Percentiles rank a stretch among this genome's conserved stretches.
These are phyloP conservation scores for Pseudoturritis turrita DNA, from an alignment of 345 rosid genomes.

Conservation along the genomic window DNA sequence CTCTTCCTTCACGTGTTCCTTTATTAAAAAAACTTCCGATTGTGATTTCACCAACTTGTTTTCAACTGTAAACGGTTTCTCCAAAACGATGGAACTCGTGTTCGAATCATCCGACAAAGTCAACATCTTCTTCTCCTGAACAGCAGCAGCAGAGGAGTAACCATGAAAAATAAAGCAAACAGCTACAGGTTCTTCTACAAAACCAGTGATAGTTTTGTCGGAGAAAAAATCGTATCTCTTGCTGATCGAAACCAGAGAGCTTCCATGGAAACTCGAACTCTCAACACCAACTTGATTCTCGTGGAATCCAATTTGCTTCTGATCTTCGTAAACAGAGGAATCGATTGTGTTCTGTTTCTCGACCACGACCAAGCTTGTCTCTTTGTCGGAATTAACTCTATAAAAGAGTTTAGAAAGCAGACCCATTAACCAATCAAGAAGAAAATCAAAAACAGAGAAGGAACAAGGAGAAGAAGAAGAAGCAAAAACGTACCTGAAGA, in stretches of 20 bases:
- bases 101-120: not conserved
- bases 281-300: not conserved
- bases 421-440: not conserved
- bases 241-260: constrained; percentile 12
- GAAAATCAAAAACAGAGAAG: not conserved
- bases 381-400: constrained; percentile 26
- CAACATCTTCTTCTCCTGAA: constrained; percentile 7
- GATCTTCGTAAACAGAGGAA: constrained; percentile 15
- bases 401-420: not conserved
- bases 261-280: not conserved
- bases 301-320: not conserved
- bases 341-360: not conserved
- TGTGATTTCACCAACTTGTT: constrained; percentile 6
- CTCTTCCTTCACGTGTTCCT: constrained; percentile 22
- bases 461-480: not conserved
- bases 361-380: constrained; percentile 14
- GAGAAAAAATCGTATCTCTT: constrained; percentile 42
- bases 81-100: constrained; percentile 3
- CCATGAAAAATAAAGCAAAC: constrained; percentile 42
- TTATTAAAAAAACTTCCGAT: not conserved
- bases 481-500: constrained; percentile 41
- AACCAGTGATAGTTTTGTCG: constrained; percentile 37
- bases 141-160: not conserved
- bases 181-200: constrained; percentile 47
- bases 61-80: constrained; percentile 14